These are phyloP conservation scores for Rhododendron vialii DNA, from an alignment of 148 eudicot species.

Conservation along the genomic window DNA sequence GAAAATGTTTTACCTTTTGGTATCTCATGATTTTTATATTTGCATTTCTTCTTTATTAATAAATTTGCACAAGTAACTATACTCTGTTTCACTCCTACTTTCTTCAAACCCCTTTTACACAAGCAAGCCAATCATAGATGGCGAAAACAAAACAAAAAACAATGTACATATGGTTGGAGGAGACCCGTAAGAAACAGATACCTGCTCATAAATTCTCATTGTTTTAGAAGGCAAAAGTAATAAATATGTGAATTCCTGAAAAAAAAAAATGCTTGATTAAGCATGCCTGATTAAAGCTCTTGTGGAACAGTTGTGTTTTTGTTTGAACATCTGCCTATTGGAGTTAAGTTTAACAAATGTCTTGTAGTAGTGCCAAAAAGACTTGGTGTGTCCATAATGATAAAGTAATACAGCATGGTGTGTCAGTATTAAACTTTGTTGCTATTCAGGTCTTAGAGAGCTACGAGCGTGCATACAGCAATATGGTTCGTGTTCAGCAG, in stretches of 20 bases:
- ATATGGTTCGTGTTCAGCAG: slow-evolving; percentile 99
- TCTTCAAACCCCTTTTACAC: background rate
- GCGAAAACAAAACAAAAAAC: background rate
- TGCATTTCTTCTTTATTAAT: background rate
- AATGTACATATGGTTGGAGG: background rate
- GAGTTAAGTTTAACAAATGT: background rate
- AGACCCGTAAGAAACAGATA: background rate
- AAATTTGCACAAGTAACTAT: background rate
- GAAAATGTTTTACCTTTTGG: background rate
- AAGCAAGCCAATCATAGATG: background rate
- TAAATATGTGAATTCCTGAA: background rate
- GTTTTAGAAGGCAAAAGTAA: background rate
- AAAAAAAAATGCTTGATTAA: background rate
- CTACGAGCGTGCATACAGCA: slow-evolving; percentile 93
- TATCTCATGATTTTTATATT: background rate
- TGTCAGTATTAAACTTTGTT: background rate
- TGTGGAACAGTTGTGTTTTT: slow-evolving; percentile 4
- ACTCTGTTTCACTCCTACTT: background rate
- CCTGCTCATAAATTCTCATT: background rate
- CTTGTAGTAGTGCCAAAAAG: background rate
- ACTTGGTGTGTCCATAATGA: background rate
- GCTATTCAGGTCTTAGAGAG: slow-evolving; percentile 80
- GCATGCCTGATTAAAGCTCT: background rate
- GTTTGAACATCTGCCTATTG: background rate
- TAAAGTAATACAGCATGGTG: background rate